Evolutionary conservation across 257 asterid species (phyloP).

Genomic region (Capsicum baccatum): DNA sequence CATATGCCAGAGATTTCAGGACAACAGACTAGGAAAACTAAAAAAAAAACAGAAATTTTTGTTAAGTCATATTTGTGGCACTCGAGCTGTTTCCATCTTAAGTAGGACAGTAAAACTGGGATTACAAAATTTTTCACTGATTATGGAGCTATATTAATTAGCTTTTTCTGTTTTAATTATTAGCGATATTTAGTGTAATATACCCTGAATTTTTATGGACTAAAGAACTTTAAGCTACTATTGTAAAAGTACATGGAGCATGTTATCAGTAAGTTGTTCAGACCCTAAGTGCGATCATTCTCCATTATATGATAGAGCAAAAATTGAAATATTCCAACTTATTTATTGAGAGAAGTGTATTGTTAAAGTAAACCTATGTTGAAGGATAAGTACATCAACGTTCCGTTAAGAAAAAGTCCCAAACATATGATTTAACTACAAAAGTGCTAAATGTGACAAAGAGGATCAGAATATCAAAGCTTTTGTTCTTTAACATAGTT

Average conservation of each 20-base stretch:
- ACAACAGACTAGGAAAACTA: not conserved
- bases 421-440: not conserved
- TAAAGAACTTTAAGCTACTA: not conserved
- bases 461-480: not conserved
- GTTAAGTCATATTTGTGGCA: conserved; percentile 10
- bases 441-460: not conserved
- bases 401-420: not conserved
- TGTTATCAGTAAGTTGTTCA: not conserved
- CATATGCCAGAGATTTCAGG: conserved; percentile 6
- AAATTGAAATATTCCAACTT: not conserved
- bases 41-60: not conserved
- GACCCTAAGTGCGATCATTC: not conserved
- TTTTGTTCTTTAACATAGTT: not conserved
- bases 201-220: not conserved
- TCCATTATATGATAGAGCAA: not conserved
- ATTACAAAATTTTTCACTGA: not conserved
- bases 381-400: not conserved
- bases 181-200: not conserved
- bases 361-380: not conserved
- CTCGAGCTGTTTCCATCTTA: not conserved
- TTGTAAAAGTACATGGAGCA: not conserved
- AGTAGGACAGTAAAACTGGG: not conserved
- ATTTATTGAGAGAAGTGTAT: not conserved
- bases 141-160: not conserved
- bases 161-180: not conserved